These are phyloP conservation scores for Penicillium bovifimosum DNA, from an alignment of 495 filamentous ascomycete genomes.

Conservation along the genomic window DNA sequence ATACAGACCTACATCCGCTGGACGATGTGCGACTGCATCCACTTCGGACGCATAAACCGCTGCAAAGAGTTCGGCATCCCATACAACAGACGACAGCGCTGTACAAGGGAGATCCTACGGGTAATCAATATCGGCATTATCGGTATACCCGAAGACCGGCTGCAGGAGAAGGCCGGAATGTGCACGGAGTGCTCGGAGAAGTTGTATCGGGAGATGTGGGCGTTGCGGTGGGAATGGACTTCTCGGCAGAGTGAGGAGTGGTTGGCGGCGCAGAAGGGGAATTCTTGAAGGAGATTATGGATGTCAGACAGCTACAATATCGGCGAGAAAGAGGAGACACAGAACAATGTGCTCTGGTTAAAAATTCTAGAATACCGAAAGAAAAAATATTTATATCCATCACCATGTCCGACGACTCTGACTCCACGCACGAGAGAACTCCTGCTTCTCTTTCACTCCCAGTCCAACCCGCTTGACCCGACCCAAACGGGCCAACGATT, in stretches of 20 bases:
- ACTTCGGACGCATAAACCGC: background rate
- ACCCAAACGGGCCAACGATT: constrained; percentile 81
- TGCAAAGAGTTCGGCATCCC: constrained; percentile 1
- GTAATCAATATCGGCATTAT: background rate
- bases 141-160: background rate
- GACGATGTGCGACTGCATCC: background rate
- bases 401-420: constrained; percentile 38
- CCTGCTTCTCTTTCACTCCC: constrained; percentile 73
- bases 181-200: background rate
- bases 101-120: background rate
- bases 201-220: constrained; percentile 5
- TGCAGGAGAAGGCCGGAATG: background rate
- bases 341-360: background rate
- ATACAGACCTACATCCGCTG: background rate
- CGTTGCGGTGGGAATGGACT: background rate
- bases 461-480: constrained; percentile 87
- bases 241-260: constrained; percentile 4
- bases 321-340: too few species aligned
- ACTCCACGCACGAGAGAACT: constrained; percentile 63
- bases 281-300: background rate
- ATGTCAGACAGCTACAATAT: too few species aligned
- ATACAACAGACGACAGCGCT: background rate
- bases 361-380: background rate
- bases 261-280: background rate
- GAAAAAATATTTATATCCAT: background rate